Evolutionary conservation across 169 alveolate species (phyloP), one percentile per base, ranked within the genome.

Genomic region (Plasmodium cynomolgi): DNA sequence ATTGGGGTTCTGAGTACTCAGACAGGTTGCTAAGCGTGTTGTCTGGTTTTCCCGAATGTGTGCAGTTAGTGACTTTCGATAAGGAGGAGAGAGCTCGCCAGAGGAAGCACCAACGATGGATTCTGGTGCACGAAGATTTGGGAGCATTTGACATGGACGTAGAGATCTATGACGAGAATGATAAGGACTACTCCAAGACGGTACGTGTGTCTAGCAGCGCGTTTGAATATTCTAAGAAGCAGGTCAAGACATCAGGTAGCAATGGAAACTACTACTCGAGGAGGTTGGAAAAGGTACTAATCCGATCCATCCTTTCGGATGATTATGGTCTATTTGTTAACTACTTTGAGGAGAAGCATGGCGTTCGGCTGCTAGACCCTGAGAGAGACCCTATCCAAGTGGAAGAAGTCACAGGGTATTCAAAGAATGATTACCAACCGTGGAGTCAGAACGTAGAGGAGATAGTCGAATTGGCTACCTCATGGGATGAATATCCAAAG

Each of bases 1-100:
- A 92, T 31, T 96, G 98, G 98, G 97, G 98, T 4, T 85, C 96
- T 81, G 98, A 96, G 34, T 96, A 95, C 80, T 81, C 98, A 71
- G 95, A 92, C 81, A 68, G 98, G 84, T 71, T 96, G 8, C 73
- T 95, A 91, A 75, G 81, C 23, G 93, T 96, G 9, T 17, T 96
- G 20, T 79, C 88, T 80, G 75, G 86, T 39, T 96, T 95, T 62
- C 95, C 95, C 23, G 93, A 88, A 39, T 88, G 92, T 83, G 93
- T 90, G 17, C 33, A 93, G 79, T 31, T 77, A 50, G 93, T 73
- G 62, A 5, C 80, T 2, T 34, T 54, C 81, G 75, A 71, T 50
- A 74, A 75, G 68, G 44, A 75, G 17, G 82, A 17, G n/a, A 75
- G 82, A 86, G 26, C 80, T 26, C 6, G 77, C 31, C 95, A 96